Conservation (phyloP, 2,329 filamentous ascomycete genomes). For the Microcera coccophila region DNA sequence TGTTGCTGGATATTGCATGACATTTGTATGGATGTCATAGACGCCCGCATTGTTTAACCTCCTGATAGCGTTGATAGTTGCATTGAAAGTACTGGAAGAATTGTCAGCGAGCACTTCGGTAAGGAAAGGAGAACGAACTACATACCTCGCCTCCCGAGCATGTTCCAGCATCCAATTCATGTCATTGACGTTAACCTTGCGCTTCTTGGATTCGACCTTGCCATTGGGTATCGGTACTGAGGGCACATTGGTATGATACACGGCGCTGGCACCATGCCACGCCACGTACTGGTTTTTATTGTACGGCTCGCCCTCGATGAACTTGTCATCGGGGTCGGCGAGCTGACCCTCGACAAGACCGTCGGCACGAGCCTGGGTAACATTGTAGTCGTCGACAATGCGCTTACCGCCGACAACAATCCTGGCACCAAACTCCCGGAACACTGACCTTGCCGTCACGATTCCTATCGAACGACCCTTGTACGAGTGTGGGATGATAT, state of each 20-base stretch:
- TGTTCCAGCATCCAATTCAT: constrained; percentile 97
- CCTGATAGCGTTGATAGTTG: constrained; percentile 64
- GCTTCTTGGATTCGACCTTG: constrained; percentile 77
- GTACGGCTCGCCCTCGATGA: constrained; percentile 78
- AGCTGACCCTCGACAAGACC: constrained; percentile 84
- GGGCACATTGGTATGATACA: constrained; percentile 82
- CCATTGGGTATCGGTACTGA: constrained; percentile 71
- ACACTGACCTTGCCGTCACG: constrained; percentile 92
- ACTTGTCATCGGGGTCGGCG: constrained; percentile 81
- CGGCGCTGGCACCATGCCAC: constrained; percentile 94
- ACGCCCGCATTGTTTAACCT: constrained; percentile 68
- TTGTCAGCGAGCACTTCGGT: constrained; percentile 6
- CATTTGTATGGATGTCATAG: constrained; percentile 93
- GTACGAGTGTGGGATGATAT: constrained; percentile 96
- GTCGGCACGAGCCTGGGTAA: constrained; percentile 66
- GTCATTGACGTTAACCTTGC: constrained; percentile 83
- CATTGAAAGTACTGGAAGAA: constrained; percentile 73
- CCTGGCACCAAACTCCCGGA: constrained; percentile 89
- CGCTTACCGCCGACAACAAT: constrained; percentile 89
- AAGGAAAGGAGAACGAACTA: constrained; percentile 2
- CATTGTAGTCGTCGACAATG: constrained; percentile 86
- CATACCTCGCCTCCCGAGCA: constrained; percentile 80
- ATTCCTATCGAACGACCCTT: constrained; percentile 97
- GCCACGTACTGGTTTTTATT: constrained; percentile 99
- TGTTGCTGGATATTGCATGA: constrained; percentile 78